phyloP scores from a whole-genome alignment of 495 filamentous ascomycete species.

The Mycothermus thermophilus region DNA sequence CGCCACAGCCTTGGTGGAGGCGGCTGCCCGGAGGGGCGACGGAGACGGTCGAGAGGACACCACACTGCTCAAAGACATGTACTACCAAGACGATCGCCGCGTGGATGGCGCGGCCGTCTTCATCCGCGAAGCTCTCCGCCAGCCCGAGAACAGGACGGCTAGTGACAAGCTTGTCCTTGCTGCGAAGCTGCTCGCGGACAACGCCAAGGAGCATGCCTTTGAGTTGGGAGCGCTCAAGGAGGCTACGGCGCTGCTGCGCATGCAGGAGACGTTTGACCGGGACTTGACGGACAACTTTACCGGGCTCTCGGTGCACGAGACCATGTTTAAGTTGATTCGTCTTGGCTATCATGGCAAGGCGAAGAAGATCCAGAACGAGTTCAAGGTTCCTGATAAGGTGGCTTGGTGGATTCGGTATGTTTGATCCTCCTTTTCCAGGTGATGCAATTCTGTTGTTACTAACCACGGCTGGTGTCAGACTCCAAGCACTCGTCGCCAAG shows the following conservation, averaged over 20 bases:
- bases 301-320: conserved; percentile 79
- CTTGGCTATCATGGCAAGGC: conserved; percentile 65
- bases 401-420: conserved; percentile 67
- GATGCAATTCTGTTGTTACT: no score
- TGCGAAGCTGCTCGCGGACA: conserved; percentile 63
- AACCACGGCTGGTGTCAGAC: no score
- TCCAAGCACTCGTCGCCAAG: conserved; percentile 77
- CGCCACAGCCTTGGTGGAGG: conserved; percentile 80
- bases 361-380: conserved; percentile 76
- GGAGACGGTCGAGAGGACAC: conserved; percentile 43
- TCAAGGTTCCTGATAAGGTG: conserved; percentile 81
- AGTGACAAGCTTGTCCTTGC: conserved; percentile 77
- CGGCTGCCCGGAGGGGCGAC: conserved; percentile 42
- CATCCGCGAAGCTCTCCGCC: conserved; percentile 60
- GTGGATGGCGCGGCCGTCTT: conserved; percentile 81
- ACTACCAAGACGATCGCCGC: conserved; percentile 92
- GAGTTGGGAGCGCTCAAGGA: conserved; percentile 69
- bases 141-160: conserved; percentile 44
- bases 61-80: conserved; percentile 84
- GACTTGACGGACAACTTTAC: conserved; percentile 64
- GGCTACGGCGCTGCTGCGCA: conserved; percentile 58
- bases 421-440: neutral
- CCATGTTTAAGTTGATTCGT: conserved; percentile 67
- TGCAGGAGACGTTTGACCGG: conserved; percentile 73
- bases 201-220: conserved; percentile 59